Percentiles rank a stretch among this genome's conserved stretches.
Evolutionary conservation across 768 basidiomycete species (phyloP).

Genomic region (Leccinellum luteum): DNA sequence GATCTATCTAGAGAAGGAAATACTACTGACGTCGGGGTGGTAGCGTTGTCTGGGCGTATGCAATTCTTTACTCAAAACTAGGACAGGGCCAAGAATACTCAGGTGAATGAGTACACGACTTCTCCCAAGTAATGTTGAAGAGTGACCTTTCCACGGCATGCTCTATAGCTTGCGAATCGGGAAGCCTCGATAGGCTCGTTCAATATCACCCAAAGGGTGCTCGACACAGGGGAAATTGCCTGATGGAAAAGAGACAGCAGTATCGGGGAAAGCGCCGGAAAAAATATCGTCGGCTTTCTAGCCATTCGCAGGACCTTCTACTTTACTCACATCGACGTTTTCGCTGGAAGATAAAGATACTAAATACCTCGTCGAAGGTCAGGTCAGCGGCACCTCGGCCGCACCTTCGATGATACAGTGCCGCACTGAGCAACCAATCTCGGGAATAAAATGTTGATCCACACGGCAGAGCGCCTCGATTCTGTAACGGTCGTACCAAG

Average conservation of each 20-base stretch:
- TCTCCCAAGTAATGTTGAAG: constrained; percentile 56
- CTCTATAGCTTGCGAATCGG: too few species aligned
- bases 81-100: constrained; percentile 11
- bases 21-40: constrained; percentile 20
- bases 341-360: neutral
- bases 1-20: constrained; percentile 38
- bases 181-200: constrained; percentile 34
- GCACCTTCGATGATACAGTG: neutral
- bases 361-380: too few species aligned
- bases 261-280: neutral
- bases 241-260: neutral
- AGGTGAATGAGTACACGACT: constrained; percentile 48
- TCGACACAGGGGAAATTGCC: neutral
- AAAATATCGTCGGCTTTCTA: neutral
- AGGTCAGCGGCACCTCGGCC: too few species aligned
- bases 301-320: neutral
- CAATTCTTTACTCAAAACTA: neutral
- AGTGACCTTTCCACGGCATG: too few species aligned
- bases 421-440: neutral
- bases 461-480: neutral
- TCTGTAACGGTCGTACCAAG: neutral
- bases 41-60: constrained; percentile 15
- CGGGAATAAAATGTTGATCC: neutral
- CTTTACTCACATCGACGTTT: neutral
- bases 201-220: too few species aligned